Conservation (phyloP, 805 yeast genomes). For the Jamesozyma lodderae region DNA sequence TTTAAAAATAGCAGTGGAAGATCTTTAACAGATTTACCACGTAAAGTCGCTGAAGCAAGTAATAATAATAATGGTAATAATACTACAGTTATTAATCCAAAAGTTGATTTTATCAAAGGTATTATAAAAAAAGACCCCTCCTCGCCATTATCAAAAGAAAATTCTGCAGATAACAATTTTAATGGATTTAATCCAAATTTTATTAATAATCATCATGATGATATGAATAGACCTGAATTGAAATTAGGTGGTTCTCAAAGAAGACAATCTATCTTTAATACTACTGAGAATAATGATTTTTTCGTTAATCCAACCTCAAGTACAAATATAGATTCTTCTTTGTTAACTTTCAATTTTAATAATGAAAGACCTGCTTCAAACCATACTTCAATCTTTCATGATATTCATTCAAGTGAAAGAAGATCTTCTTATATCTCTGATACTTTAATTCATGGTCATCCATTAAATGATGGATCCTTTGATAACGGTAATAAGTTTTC, state of each 20-base stretch:
- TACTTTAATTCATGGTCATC: slow-evolving; percentile 34
- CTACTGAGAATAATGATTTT: not conserved
- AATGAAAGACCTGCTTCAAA: not conserved
- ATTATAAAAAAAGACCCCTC: slow-evolving; percentile 6
- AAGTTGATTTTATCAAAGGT: slow-evolving; percentile 23
- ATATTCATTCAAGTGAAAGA: slow-evolving; percentile 34
- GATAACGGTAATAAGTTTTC: too few relatives aligned
- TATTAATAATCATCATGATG: too few relatives aligned
- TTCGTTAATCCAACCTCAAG: not conserved
- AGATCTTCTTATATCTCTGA: slow-evolving; percentile 73
- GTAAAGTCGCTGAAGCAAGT: slow-evolving; percentile 6
- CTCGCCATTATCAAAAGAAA: slow-evolving; percentile 3
- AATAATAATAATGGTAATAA: not conserved
- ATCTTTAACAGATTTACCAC: slow-evolving; percentile 26
- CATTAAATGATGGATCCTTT: too few relatives aligned
- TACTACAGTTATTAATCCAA: slow-evolving; percentile 1
- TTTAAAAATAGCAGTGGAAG: slow-evolving; percentile 29
- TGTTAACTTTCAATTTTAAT: not conserved
- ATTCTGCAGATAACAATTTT: not conserved
- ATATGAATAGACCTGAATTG: not conserved
- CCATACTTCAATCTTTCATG: not conserved
- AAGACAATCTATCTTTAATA: slow-evolving; percentile 12
- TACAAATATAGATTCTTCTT: not conserved
- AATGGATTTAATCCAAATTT: not conserved
- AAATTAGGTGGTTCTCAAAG: slow-evolving; percentile 1